Percentiles rank a stretch among this genome's conserved stretches.
phyloP scores from a whole-genome alignment of 139 green algal genomes.

The Closterium sp. region DNA sequence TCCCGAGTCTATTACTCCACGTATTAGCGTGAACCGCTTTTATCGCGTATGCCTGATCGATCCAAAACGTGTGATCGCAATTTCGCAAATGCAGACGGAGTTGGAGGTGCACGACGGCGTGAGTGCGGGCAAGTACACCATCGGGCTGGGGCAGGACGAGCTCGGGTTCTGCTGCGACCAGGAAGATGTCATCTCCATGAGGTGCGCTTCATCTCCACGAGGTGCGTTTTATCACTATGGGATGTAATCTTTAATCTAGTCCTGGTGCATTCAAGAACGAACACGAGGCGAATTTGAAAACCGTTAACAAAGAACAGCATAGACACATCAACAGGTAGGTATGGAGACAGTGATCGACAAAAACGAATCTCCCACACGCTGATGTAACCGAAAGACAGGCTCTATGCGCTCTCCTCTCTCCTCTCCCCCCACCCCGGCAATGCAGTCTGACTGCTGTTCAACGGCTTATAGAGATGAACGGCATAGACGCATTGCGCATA shows the following conservation, averaged over 20 bases:
- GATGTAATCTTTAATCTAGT: neutral
- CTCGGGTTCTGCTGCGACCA: conserved; percentile 70
- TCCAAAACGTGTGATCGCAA: neutral
- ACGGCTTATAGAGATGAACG: conserved; percentile 63
- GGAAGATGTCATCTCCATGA: conserved; percentile 78
- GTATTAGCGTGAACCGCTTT: neutral
- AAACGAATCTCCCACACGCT: conserved; percentile 69
- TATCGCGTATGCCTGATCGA: neutral
- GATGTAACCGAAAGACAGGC: too few relatives aligned
- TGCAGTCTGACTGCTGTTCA: conserved; percentile 65
- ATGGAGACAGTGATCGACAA: conserved; percentile 73
- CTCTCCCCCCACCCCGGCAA: conserved; percentile 8
- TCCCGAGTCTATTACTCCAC: neutral
- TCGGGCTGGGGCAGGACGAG: conserved; percentile 74
- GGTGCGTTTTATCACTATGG: neutral
- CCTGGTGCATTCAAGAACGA: neutral
- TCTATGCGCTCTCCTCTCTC: too few relatives aligned
- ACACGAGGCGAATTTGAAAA: neutral
- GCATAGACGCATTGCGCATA: conserved; percentile 50
- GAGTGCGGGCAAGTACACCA: conserved; percentile 79
- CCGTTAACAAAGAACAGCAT: conserved; percentile 66
- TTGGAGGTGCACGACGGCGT: conserved; percentile 72
- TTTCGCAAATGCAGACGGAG: conserved; percentile 62
- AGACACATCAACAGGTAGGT: conserved; percentile 58
- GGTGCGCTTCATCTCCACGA: conserved; percentile 16